Evolutionary conservation across 495 filamentous ascomycete genomes (phyloP), one percentile per base, ranked within the genome.

Genomic region (Penicillium diatomitis): DNA sequence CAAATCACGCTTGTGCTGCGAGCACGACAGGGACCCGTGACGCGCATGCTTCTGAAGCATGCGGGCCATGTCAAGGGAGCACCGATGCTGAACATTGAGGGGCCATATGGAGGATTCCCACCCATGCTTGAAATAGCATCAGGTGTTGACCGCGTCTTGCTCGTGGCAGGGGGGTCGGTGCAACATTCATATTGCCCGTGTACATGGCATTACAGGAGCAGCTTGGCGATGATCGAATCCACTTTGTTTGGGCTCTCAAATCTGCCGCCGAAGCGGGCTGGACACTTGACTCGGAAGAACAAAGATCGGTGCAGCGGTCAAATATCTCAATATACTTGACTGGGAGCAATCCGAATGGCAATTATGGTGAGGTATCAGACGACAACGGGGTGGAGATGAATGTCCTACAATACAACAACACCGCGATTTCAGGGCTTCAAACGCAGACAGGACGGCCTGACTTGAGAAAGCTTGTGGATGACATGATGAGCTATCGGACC

Each of bases 81-180:
- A 30, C 30, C 41, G 8, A 20, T 44, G 41, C 32, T 33, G 10
- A 33, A 32, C 6, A 20, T 44, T 32, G 41, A 44, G 8, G 41
- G 41, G 5, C 41, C 41, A 5, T 44, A 44, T 12, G 31, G 41
- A 4, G 30, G 41, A 4, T 4, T 6, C 27, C 9, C 8, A 2
- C 31, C 30, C 30, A 9, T 33, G 11, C n/a, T 32, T 3, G 31
- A 44, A 6, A 12, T 50, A 36, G 32, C 8, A 3, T 37, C 40
- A 8, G 27, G 31, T 10, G 8, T 37, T n/a, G 48, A 50, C 36
- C 48, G 40, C 12, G 28, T 44, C 6, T 29, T 50, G 1, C 48
- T 50, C 27, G 48, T 50, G 8, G 48, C 48, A 6, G 48, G 48
- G 10, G 48, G 48, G 5, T 50, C 32, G 48, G 48, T 3, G 48